Base-by-base conservation (phyloP, 148 eudicot genomes). In the Amaranthus hypochondriacus region DNA sequence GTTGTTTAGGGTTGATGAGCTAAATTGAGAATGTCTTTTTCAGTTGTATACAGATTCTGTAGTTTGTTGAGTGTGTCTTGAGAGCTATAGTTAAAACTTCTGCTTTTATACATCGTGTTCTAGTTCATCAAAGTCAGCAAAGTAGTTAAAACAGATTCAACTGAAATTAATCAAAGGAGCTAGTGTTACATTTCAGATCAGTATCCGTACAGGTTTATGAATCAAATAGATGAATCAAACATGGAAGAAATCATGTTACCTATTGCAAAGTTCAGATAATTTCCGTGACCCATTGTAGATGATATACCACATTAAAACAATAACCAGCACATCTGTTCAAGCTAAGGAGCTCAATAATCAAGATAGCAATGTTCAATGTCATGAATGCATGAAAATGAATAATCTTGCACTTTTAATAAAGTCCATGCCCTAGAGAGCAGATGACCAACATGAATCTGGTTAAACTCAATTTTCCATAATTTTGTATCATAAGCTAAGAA, bases 251-350 rank as follows among this genome's bases (percentile, higher is more conserved):
- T 21, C 14, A 50, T 21, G 53, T 57, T 83, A 83, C 86, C 86
- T 83, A 9, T 80, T 77, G 69, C 55, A 73, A 56, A 83, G 58
- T 6, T 76, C 86, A 15, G 78, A 76, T 3, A 76, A 47, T 54
- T 76, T 67, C 28, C 73, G 80, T 1, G 81, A 83, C 11, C 81
- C 78, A 69, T 74, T 80, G 78, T 83, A 71, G 68, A 83, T 79
- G 47, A 83, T 64, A 71, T 79, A 83, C 80, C 77, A 77, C 76
- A 80, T 66, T 58, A 83, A 79, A 52, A 83, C 76, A 55, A 83
- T 48, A 51, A 83, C 72, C 61, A 83, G 72, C 11, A 78, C 77
- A 83, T 83, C 86, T 83, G 56, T 18, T 65, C 60, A 28, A 68
- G 76, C 12, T 83, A 80, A 80, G 86, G 83, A 80, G 66, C 62